Conservation (phyloP, 2,329 filamentous ascomycete genomes). For the Fusarium sp. region DNA sequence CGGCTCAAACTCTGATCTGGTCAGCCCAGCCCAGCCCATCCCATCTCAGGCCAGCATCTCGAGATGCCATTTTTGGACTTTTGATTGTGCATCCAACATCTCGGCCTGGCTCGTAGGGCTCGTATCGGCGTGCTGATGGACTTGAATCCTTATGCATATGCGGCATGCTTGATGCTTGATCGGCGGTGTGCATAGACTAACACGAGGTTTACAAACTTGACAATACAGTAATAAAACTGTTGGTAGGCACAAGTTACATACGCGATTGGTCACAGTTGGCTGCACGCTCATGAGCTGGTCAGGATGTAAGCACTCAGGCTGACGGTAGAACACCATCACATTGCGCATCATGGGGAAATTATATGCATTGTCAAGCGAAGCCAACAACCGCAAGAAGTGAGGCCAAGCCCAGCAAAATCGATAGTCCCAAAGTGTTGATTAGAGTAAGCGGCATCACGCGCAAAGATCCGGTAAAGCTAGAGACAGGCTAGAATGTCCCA, state of each 20-base stretch:
- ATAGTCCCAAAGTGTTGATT: constrained; percentile 21
- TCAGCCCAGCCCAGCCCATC: constrained; percentile 14
- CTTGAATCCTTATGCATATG: constrained; percentile 24
- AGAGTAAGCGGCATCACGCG: constrained; percentile 31
- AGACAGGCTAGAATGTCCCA: constrained; percentile 27
- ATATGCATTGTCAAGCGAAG: constrained; percentile 13
- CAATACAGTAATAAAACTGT: background rate
- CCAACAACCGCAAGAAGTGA: constrained; percentile 5
- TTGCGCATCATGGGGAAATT: constrained; percentile 3
- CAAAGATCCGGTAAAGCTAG: constrained; percentile 19
- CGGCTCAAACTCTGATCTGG: constrained; percentile 29
- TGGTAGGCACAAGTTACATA: constrained; percentile 15
- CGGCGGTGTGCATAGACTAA: constrained; percentile 31
- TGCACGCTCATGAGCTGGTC: constrained; percentile 16
- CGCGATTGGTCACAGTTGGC: constrained; percentile 24
- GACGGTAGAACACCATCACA: constrained; percentile 31
- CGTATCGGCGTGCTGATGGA: constrained; percentile 35
- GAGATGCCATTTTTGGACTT: constrained; percentile 30
- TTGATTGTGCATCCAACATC: constrained; percentile 4
- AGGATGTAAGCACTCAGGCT: constrained; percentile 27
- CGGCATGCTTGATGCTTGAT: constrained; percentile 14
- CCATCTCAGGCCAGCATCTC: constrained; percentile 8
- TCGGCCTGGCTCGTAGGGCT: constrained; percentile 32
- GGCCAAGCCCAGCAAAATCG: constrained; percentile 13
- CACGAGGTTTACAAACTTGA: constrained; percentile 29